Base-by-base conservation (phyloP, 805 yeast genomes). In the Tanozyma kutaoensis region DNA sequence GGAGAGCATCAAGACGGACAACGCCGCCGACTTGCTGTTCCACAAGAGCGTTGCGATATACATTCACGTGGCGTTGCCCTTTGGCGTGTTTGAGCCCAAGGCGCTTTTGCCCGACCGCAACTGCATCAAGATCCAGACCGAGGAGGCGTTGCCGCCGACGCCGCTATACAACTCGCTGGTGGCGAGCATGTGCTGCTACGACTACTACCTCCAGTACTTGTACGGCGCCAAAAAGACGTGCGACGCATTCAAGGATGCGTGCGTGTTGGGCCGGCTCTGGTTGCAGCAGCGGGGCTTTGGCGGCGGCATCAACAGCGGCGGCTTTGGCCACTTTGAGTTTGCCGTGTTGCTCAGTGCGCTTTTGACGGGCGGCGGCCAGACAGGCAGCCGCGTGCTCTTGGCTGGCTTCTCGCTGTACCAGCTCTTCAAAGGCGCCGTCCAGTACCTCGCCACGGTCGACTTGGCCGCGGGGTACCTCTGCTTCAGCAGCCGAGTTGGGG, bases 391-490 rank as follows among this genome's bases (percentile, higher is more conserved):
- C 42, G 75, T 84, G 14, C 59, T 91, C 29, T 50, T 85, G 21
- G 77, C 76, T 39, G 98, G 97, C 1, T 88, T 79, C 49, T 84
- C 95, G 3, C 77, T 93, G 14, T 91, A 85, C 47, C 98, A 91
- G 55, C 58, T 91, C 27, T 91, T 91, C 61, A 86, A 82, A 47
- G 95, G 93, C 46, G 73, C 81, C 2, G 63, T 91, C 30, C 72
- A 73, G 40, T 86, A 78, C 44, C 46, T 88, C 34, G 93, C 95
- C 3, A 69, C 80, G 3, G 74, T 76, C 63, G 93, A 85, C 48
- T 51, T 86, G 26, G 30, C 31, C 18, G 43, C 58, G 8, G 91
- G 88, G 1, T 74, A 78, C 41, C 51, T 80, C 24, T 75, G 80
- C 16, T 77, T 80, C 44, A 61, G 70, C 31, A 72, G 81, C 4